Evolutionary conservation across 2,329 filamentous ascomycete genomes (phyloP).

Genomic region (Tolypocladium tropicale): DNA sequence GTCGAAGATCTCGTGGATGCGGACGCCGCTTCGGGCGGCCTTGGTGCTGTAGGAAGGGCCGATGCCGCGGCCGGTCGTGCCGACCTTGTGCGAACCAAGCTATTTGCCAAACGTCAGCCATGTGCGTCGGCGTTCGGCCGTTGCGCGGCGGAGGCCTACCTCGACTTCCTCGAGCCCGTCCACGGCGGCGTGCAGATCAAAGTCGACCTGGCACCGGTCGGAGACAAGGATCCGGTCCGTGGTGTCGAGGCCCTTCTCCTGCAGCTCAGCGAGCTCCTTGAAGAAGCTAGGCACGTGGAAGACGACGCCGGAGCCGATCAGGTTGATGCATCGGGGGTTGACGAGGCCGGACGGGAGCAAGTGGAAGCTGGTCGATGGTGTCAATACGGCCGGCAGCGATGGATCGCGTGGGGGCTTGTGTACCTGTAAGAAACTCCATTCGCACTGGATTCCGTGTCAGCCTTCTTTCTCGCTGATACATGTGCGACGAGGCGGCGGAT

Average conservation of each 20-base stretch:
- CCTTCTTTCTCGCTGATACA: neutral
- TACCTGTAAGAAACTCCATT: slow-evolving; percentile 27
- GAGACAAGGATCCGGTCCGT: slow-evolving; percentile 48
- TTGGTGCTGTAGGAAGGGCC: slow-evolving; percentile 10
- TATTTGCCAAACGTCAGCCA: neutral
- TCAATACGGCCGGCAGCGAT: neutral
- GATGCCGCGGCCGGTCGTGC: slow-evolving; percentile 25
- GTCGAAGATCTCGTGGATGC: slow-evolving; percentile 59
- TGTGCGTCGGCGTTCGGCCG: neutral
- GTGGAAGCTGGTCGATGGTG: slow-evolving; percentile 38
- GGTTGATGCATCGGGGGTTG: slow-evolving; percentile 57
- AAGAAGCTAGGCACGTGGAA: slow-evolving; percentile 44
- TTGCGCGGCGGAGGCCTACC: slow-evolving; percentile 23
- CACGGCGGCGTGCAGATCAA: slow-evolving; percentile 55
- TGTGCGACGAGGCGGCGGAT: neutral
- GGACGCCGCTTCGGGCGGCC: slow-evolving; percentile 49
- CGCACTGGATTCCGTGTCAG: slow-evolving; percentile 4
- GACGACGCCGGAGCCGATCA: slow-evolving; percentile 61
- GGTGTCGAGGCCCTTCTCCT: slow-evolving; percentile 14
- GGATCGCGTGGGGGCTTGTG: slow-evolving; percentile 7
- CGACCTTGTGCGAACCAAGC: slow-evolving; percentile 16
- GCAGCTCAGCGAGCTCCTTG: slow-evolving; percentile 28
- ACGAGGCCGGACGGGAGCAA: slow-evolving; percentile 61
- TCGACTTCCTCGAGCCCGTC: slow-evolving; percentile 57
- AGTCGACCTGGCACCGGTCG: slow-evolving; percentile 52